These are phyloP conservation scores for Knufia fluminis DNA, from an alignment of 2,329 filamentous ascomycete genomes.

Conservation along the genomic window DNA sequence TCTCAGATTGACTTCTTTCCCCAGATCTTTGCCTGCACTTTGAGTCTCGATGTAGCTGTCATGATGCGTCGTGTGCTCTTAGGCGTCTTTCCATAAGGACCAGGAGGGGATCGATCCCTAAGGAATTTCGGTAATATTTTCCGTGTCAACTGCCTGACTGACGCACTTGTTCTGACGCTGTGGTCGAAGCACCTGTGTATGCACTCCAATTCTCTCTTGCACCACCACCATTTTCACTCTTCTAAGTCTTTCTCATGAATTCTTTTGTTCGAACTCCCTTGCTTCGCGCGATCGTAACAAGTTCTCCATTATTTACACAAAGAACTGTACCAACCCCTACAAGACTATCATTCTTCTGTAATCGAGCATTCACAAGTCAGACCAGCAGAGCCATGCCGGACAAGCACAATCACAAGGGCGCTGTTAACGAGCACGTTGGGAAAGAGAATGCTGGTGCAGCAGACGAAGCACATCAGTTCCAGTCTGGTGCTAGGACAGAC, in stretches of 20 bases:
- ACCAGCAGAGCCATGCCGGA: neutral
- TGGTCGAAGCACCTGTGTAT: no score
- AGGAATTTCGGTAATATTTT: no score
- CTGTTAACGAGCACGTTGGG: neutral
- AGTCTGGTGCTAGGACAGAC: conserved; percentile 17
- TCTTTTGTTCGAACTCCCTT: neutral
- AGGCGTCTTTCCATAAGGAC: no score
- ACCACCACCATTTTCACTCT: neutral
- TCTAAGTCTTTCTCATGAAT: neutral
- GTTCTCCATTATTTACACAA: neutral
- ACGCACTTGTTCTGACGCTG: no score
- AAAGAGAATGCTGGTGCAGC: conserved; percentile 5
- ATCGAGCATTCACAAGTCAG: neutral
- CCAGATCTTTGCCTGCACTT: neutral
- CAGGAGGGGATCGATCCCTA: no score
- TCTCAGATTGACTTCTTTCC: neutral
- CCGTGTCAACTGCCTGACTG: no score
- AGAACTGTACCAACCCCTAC: neutral
- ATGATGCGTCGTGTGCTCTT: no score
- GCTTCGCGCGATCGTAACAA: neutral
- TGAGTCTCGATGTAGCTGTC: neutral
- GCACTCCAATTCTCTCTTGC: neutral
- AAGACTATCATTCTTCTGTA: neutral
- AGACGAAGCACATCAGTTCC: conserved; percentile 20
- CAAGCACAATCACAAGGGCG: conserved; percentile 5